Base-by-base conservation (phyloP, 257 asterid species). In the Linderniella brevidens region DNA sequence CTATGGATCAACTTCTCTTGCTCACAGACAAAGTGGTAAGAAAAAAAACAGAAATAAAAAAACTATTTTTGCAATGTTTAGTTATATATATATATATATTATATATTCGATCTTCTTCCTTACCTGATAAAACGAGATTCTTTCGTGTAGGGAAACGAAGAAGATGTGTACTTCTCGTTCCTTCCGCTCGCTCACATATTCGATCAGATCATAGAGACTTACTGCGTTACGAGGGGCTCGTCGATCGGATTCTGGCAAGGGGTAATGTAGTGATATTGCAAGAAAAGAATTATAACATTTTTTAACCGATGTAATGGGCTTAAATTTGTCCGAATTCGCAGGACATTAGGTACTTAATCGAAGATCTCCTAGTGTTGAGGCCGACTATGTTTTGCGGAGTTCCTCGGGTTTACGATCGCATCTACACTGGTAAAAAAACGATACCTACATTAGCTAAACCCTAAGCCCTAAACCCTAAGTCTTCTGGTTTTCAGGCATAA, bases 231-330 rank as follows among this genome's bases (percentile, higher is more conserved):
- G 62, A 50, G 72, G 32, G 92, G 97, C 18, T 61, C 86, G 52
- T 80, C 97, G 13, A 83, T 84, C 25, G 95, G 97, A 63, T 88
- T 78, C 45, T 88, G 97, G 97, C 97, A 83, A 62, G 95, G 90
- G 70, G 97, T 88, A 69, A 66, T 92, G 60, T 54, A 15, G 16
- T 16, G 3, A 43, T n/a, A n/a, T n/a, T n/a, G n/a, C n/a, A n/a
- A n/a, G n/a, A n/a, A n/a, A n/a, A n/a, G n/a, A n/a, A n/a, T n/a
- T n/a, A n/a, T n/a, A n/a, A n/a, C n/a, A n/a, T n/a, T n/a, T n/a
- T n/a, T n/a, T n/a, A n/a, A n/a, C n/a, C n/a, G n/a, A n/a, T n/a
- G n/a, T n/a, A n/a, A n/a, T n/a, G n/a, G n/a, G n/a, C n/a, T n/a
- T n/a, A n/a, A 25, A 19, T 46, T 56, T 43, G 45, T 45, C 45